Conservation (phyloP, 2,329 filamentous ascomycete species). For the Penicillium griseofulvum region DNA sequence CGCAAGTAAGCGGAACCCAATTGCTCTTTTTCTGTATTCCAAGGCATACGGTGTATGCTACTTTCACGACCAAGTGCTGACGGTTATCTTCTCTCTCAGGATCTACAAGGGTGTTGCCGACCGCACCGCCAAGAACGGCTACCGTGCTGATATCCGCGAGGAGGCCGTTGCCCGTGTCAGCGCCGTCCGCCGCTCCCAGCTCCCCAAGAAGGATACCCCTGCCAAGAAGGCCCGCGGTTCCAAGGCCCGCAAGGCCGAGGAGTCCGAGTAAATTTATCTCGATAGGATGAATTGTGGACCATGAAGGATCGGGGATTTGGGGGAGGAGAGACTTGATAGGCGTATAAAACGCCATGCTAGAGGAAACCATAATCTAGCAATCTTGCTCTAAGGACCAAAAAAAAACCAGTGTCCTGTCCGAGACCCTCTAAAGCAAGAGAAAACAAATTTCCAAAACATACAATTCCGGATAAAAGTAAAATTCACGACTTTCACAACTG, state of each 20-base stretch:
- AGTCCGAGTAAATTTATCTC: slow-evolving; percentile 34
- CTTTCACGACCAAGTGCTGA: slow-evolving; percentile 5
- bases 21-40: too few relatives aligned
- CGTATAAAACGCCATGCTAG: slow-evolving; percentile 25
- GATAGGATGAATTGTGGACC: slow-evolving; percentile 3
- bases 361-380: slow-evolving; percentile 32
- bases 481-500: slow-evolving; percentile 6
- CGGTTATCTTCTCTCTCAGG: slow-evolving; percentile 48
- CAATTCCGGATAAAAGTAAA: not conserved
- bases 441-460: slow-evolving; percentile 10
- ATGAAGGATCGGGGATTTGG: slow-evolving; percentile 2
- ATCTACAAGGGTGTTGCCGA: slow-evolving; percentile 86
- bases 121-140: slow-evolving; percentile 76
- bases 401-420: not conserved
- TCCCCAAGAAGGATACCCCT: slow-evolving; percentile 70
- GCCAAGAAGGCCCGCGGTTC: slow-evolving; percentile 74
- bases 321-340: slow-evolving; percentile 1
- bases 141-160: slow-evolving; percentile 75
- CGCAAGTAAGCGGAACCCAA: slow-evolving; percentile 65
- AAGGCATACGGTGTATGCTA: not conserved
- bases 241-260: slow-evolving; percentile 69
- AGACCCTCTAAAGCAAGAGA: not conserved
- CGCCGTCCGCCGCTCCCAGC: slow-evolving; percentile 77
- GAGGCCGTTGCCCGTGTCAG: slow-evolving; percentile 82
- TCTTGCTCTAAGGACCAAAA: slow-evolving; percentile 16